Percentiles rank a stretch among this genome's conserved stretches.
These are phyloP conservation scores for Epichloe gansuensis DNA, from an alignment of 2,329 filamentous ascomycete species.

Conservation along the genomic window DNA sequence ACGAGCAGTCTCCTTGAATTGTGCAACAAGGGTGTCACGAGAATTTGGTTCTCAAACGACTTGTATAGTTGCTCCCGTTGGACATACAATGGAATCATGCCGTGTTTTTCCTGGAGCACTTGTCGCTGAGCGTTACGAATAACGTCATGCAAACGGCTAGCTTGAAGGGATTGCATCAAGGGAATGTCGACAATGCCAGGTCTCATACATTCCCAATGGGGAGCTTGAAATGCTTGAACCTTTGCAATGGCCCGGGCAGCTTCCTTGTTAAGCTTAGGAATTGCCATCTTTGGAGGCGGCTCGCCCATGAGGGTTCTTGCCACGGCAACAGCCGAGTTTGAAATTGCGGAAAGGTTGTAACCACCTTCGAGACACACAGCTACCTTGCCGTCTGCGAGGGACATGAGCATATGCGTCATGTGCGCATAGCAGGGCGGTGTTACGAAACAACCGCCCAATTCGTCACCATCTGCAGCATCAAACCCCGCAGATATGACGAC, in stretches of 20 bases:
- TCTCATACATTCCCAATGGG: constrained; percentile 82
- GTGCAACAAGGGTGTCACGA: constrained; percentile 63
- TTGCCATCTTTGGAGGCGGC: constrained; percentile 53
- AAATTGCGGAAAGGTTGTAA: constrained; percentile 89
- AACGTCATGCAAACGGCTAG: constrained; percentile 62
- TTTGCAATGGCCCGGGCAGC: constrained; percentile 43
- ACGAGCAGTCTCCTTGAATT: constrained; percentile 58
- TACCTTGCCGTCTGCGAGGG: constrained; percentile 75
- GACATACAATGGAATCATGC: constrained; percentile 71
- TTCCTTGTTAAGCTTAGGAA: constrained; percentile 44
- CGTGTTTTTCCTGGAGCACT: constrained; percentile 54
- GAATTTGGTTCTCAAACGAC: constrained; percentile 74
- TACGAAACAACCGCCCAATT: constrained; percentile 85
- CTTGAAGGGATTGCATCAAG: constrained; percentile 37
- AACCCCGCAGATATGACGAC: constrained; percentile 95
- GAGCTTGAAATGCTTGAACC: constrained; percentile 48
- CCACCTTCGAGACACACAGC: constrained; percentile 91
- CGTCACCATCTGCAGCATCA: constrained; percentile 86
- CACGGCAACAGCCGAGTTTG: constrained; percentile 81
- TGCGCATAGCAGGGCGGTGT: constrained; percentile 86
- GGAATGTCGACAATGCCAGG: constrained; percentile 47
- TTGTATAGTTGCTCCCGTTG: constrained; percentile 59
- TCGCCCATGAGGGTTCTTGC: constrained; percentile 92
- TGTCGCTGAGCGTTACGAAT: constrained; percentile 66
- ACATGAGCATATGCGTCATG: constrained; percentile 99